These are phyloP conservation scores for Kodamaea hsintzibuensis DNA, from an alignment of 805 yeast species.

Conservation along the genomic window DNA sequence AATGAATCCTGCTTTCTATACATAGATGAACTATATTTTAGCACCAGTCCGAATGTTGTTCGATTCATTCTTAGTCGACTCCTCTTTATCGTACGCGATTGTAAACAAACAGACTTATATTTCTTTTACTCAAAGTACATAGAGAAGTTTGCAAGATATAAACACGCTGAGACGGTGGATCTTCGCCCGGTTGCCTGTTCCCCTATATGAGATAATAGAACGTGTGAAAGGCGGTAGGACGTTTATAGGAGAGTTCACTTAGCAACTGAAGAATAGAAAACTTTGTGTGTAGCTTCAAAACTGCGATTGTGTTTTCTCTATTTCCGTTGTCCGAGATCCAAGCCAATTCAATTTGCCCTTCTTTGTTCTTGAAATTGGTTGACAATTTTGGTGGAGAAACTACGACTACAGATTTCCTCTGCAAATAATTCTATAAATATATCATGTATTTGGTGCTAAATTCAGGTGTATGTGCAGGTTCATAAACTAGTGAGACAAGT, in stretches of 20 bases:
- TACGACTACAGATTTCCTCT: not conserved
- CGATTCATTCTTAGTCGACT: not conserved
- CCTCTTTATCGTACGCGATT: not conserved
- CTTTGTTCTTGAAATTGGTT: not conserved
- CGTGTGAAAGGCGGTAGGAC: not conserved
- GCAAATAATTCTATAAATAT: not conserved
- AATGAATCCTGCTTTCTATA: not conserved
- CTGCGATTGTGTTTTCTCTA: not conserved
- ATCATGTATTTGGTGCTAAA: not conserved
- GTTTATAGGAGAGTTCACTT: not conserved
- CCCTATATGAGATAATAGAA: not conserved
- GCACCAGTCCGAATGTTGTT: not conserved
- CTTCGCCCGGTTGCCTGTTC: not conserved
- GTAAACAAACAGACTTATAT: not conserved
- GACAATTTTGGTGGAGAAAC: not conserved
- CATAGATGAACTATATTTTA: not conserved
- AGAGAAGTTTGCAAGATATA: not conserved
- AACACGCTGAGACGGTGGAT: not conserved
- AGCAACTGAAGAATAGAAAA: not conserved
- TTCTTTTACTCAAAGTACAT: not conserved
- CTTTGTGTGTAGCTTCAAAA: not conserved
- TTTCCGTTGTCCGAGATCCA: not conserved
- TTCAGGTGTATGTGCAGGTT: not conserved
- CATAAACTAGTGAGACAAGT: not conserved
- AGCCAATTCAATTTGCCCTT: not conserved